Evolutionary conservation across 73 alveolate genomes (phyloP), one percentile per base, ranked within the genome.

Genomic region (Halteria grandinella): DNA sequence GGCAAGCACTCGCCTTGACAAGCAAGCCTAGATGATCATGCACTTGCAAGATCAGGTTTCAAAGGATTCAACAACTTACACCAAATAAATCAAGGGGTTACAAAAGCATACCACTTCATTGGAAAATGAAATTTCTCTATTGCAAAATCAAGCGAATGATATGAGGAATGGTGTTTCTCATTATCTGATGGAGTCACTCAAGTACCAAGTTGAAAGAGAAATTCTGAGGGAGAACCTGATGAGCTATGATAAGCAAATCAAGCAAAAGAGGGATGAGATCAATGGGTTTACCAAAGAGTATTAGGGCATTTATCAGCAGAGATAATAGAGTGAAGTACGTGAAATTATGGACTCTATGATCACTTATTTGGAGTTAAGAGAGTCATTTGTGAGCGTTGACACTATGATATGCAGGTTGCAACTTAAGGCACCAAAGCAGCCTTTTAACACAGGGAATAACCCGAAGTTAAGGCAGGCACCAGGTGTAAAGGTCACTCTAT

Each of bases 181-280:
- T 21, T 53, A 53, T 53, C 17, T 53, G 29, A 7, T 53, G 69
- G 69, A 53, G 5, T 7, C 44, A 17, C 47, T 53, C 20, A 53
- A 53, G 17, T 53, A 53, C 29, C 44, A 53, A 18, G 44, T 53
- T 4, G 69, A 53, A 53, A 53, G 47, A 53, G 69, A 53, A 20
- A 5, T 24, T 18, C 17, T 53, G 24, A 12, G 24, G 43, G 10
- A 7, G 8, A 25, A 53, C 23, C 4, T 53, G 6, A 4, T 53
- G 29, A 53, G 29, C 11, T 53, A 53, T 23, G 69, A 53, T 23
- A 6, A 12, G 44, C 17, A 53, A 53, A 11, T 53, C 6, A 53
- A 53, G 43, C 29, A 53, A 53, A 53, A 53, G 47, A 53, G 44
- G 10, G 37, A 12, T 7, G 12, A 3, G 8, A 53, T 53, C 10